Percentiles rank a stretch among this genome's conserved stretches.
phyloP scores from a whole-genome alignment of 176 grass and related monocot species.

The Typha latifolia region DNA sequence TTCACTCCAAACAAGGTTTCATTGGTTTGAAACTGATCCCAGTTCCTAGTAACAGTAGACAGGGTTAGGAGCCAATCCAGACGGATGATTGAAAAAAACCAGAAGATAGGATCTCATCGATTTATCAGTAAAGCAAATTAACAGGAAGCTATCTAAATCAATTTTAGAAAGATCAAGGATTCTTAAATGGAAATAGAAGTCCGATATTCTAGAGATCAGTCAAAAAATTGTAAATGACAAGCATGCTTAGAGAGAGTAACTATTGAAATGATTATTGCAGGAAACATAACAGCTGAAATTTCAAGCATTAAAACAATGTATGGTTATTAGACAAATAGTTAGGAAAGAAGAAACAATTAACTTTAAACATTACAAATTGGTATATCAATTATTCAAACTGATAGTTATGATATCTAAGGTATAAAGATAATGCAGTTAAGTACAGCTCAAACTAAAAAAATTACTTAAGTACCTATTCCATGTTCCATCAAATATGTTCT shows the following conservation, averaged over 20 bases:
- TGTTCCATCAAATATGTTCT: constrained; percentile 49
- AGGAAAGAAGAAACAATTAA: not conserved
- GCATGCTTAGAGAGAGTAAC: not conserved
- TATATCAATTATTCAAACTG: not conserved
- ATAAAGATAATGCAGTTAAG: not conserved
- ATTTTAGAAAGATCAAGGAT: no score
- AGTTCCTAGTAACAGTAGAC: constrained; percentile 45
- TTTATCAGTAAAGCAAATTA: no score
- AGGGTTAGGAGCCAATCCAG: not conserved
- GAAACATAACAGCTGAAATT: not conserved
- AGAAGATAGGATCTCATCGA: not conserved
- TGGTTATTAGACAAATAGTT: not conserved
- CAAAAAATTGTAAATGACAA: not conserved
- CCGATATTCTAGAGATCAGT: not conserved
- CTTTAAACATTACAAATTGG: not conserved
- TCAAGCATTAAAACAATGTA: not conserved
- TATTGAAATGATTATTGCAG: not conserved
- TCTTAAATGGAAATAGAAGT: no score
- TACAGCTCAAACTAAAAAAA: not conserved
- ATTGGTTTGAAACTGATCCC: constrained; percentile 98
- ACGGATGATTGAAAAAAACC: not conserved
- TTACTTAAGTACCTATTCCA: constrained; percentile 50
- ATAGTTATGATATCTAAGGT: not conserved
- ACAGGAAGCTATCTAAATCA: no score
- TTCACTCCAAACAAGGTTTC: constrained; percentile 83